phyloP scores from a whole-genome alignment of 2,329 filamentous ascomycete genomes.

The Onygena corvina region DNA sequence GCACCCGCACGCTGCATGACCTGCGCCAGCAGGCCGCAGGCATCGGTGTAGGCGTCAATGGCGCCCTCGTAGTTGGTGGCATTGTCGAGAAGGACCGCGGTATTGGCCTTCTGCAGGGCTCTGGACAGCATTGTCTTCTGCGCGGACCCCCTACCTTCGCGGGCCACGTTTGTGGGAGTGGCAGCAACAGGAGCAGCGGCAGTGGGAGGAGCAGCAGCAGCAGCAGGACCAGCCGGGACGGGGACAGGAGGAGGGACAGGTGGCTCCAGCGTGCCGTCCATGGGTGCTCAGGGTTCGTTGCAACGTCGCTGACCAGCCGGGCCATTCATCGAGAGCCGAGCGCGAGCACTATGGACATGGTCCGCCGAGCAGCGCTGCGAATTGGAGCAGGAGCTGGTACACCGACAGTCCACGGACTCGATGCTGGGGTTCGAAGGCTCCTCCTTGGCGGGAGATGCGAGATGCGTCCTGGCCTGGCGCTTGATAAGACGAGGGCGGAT shows the following conservation, averaged over 20 bases:
- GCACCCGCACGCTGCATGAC: constrained; percentile 77
- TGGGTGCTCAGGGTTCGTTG: constrained; percentile 1
- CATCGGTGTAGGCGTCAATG: constrained; percentile 79
- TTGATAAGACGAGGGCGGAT: too few relatives aligned
- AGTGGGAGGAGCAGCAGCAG: too few relatives aligned
- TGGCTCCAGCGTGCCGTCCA: neutral
- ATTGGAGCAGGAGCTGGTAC: neutral
- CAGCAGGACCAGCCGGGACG: too few relatives aligned
- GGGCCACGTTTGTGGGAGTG: too few relatives aligned
- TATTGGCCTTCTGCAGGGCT: constrained; percentile 88
- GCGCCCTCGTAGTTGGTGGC: constrained; percentile 88
- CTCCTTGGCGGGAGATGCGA: neutral
- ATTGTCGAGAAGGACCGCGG: constrained; percentile 89
- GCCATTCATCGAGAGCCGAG: constrained; percentile 3
- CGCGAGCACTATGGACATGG: constrained; percentile 3
- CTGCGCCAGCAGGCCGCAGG: constrained; percentile 74
- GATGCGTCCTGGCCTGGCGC: too few relatives aligned
- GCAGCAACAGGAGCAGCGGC: too few relatives aligned
- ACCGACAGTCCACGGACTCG: neutral
- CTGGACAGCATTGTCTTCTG: constrained; percentile 96
- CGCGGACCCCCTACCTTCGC: constrained; percentile 41
- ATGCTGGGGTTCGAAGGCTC: neutral
- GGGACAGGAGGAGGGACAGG: neutral
- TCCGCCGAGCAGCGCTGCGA: neutral
- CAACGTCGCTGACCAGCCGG: neutral